Conservation (phyloP, 129 eudicot genomes). For the Ambrosia trifida region DNA sequence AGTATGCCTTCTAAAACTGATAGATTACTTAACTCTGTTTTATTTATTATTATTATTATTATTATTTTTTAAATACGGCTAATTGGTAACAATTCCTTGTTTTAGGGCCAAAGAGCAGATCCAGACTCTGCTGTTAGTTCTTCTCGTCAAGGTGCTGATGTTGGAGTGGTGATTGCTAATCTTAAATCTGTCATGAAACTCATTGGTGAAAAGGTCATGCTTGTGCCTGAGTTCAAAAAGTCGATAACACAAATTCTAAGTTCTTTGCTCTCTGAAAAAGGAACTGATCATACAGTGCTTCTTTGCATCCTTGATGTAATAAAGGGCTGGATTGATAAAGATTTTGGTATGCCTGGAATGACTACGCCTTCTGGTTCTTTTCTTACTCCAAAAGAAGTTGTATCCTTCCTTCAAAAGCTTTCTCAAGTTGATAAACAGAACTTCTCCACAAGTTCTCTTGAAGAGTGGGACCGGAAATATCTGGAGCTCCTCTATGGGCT, state of each 20-base stretch:
- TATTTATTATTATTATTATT: neutral
- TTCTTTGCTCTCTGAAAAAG: conserved; percentile 87
- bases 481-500: conserved; percentile 93
- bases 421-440: conserved; percentile 93
- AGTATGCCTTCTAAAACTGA: conserved; percentile 42
- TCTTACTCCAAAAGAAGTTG: conserved; percentile 82
- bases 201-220: conserved; percentile 89
- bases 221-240: conserved; percentile 70
- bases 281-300: conserved; percentile 86
- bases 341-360: conserved; percentile 62
- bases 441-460: conserved; percentile 56
- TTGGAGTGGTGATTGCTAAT: conserved; percentile 75
- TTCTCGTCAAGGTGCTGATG: conserved; percentile 98
- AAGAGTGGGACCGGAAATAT: conserved; percentile 92
- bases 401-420: conserved; percentile 89
- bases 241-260: conserved; percentile 69
- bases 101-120: conserved; percentile 81
- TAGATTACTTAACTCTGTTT: neutral
- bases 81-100: conserved; percentile 6
- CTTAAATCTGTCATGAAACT: conserved; percentile 80
- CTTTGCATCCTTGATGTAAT: conserved; percentile 84
- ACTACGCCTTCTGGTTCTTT: conserved; percentile 53
- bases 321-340: conserved; percentile 92
- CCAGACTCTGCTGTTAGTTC: conserved; percentile 94
- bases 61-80: neutral